These are phyloP conservation scores for Mucor velutinosus DNA, from an alignment of 371 early-diverging fungal species.

Conservation along the genomic window DNA sequence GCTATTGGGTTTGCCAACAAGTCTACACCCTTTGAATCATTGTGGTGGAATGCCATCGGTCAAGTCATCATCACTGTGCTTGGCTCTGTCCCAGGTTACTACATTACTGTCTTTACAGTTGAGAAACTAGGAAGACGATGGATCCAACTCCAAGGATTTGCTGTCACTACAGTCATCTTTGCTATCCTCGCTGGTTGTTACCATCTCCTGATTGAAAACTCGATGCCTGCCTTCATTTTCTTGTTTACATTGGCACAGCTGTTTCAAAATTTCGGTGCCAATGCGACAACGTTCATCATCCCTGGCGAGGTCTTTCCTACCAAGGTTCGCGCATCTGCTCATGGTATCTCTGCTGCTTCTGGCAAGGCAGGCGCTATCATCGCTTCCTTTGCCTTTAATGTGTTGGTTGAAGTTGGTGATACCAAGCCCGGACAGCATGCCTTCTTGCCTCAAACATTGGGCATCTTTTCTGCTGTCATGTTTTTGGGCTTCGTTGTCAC, in stretches of 20 bases:
- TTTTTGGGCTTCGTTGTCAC: constrained; percentile 67
- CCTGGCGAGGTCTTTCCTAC: constrained; percentile 90
- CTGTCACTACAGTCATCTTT: constrained; percentile 41
- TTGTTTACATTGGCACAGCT: constrained; percentile 78
- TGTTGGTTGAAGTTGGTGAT: constrained; percentile 63
- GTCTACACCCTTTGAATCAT: constrained; percentile 5
- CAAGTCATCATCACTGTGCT: constrained; percentile 74
- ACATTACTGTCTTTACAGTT: constrained; percentile 76
- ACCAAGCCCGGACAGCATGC: constrained; percentile 44
- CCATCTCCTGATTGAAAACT: constrained; percentile 45
- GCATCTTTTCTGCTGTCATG: constrained; percentile 78
- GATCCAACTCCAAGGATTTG: constrained; percentile 77
- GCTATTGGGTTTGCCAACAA: constrained; percentile 56
- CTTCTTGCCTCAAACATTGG: constrained; percentile 65
- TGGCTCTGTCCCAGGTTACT: constrained; percentile 87
- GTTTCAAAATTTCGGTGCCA: constrained; percentile 86
- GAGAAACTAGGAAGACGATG: constrained; percentile 79
- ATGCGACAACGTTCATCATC: constrained; percentile 83
- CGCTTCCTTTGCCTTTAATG: constrained; percentile 72
- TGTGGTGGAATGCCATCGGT: constrained; percentile 47
- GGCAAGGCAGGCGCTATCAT: constrained; percentile 86
- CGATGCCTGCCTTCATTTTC: constrained; percentile 62
- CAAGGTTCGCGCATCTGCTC: constrained; percentile 79
- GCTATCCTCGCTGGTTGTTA: constrained; percentile 44
- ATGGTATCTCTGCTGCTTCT: constrained; percentile 86